A percentile compares a stretch with the other conserved stretches of the same genome.
phyloP scores from a whole-genome alignment of 495 filamentous ascomycete genomes.

The Cudoniella acicularis region DNA sequence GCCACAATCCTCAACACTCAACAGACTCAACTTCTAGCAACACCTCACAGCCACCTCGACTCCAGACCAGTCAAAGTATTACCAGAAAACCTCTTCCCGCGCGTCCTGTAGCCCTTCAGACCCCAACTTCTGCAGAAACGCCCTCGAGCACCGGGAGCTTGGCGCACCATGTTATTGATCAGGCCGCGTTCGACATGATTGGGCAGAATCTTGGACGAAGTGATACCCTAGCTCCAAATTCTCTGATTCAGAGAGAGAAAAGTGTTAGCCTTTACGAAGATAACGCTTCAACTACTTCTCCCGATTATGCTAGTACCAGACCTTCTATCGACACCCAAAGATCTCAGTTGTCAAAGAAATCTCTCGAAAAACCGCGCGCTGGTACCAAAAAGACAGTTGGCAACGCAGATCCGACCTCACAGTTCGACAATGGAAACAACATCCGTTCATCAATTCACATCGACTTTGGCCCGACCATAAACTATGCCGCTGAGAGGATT shows the following conservation, averaged over 20 bases:
- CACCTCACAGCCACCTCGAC: constrained; percentile 28
- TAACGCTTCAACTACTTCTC: constrained; percentile 41
- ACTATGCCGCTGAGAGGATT: constrained; percentile 44
- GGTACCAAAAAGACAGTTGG: constrained; percentile 84
- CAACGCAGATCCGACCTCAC: constrained; percentile 34
- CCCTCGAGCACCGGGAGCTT: constrained; percentile 62
- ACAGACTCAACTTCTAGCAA: constrained; percentile 17
- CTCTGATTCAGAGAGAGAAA: constrained; percentile 29
- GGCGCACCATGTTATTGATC: constrained; percentile 59
- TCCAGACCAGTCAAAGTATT: constrained; percentile 44
- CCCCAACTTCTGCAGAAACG: constrained; percentile 18
- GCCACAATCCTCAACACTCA: constrained; percentile 13
- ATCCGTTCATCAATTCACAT: constrained; percentile 42
- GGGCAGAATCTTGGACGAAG: neutral
- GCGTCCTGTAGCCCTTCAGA: constrained; percentile 36
- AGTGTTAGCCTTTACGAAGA: constrained; percentile 45
- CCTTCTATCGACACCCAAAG: constrained; percentile 56
- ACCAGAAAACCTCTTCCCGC: constrained; percentile 64
- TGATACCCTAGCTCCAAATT: neutral
- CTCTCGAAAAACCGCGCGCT: constrained; percentile 67
- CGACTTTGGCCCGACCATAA: constrained; percentile 84
- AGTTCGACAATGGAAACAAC: constrained; percentile 9
- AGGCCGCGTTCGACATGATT: constrained; percentile 55
- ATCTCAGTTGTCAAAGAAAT: constrained; percentile 47
- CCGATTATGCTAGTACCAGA: constrained; percentile 67